Base-by-base conservation (phyloP, 208 protist genomes). In the Sergeia podlipaevii region DNA sequence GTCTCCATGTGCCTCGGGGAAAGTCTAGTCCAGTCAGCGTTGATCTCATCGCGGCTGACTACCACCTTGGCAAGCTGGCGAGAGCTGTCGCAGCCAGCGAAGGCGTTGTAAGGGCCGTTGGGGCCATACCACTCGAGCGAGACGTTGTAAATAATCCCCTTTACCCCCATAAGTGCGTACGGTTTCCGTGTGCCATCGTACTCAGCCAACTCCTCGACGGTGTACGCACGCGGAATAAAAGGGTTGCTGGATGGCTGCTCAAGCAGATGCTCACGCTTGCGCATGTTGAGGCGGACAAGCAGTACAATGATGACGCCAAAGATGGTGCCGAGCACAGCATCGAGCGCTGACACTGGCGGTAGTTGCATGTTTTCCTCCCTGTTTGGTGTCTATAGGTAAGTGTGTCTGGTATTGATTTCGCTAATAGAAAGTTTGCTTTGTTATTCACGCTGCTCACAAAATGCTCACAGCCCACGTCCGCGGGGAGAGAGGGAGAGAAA, bases 101-200 rank as follows among this genome's bases (percentile, higher is more conserved):
- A 95, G 37, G 80, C 82, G 52, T 82, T 88, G 79, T 95, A 95
- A 1, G 82, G 80, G 15, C 71, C 64, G 11, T 77, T 72, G 0
- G 76, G 67, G 0, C 89, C 89, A 52, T 95, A 95, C 57, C 78
- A 91, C 33, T 85, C 75, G 30, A 77, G 49, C 1, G 79, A 75
- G 15, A 60, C 84, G 47, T 87, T 89, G 77, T 95, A 95, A 53
- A 95, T 68, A 51, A 93, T 59, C 18, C 89, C 89, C 53, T 91
- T 91, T 38, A 91, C 80, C 13, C 66, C 85, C 0, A 95, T 67
- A 34, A 95, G 91, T 0, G 70, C 78, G 38, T 73, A 50, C 28
- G 86, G 86, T 37, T 70, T 80, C 46, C 46, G 64, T 11, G 55
- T 60, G 47, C 80, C 86, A 50, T 94, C 77, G 61, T 87, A 94